Evolutionary conservation across 129 eudicot genomes (phyloP).

Genomic region (Chrysanthemum makinoi): DNA sequence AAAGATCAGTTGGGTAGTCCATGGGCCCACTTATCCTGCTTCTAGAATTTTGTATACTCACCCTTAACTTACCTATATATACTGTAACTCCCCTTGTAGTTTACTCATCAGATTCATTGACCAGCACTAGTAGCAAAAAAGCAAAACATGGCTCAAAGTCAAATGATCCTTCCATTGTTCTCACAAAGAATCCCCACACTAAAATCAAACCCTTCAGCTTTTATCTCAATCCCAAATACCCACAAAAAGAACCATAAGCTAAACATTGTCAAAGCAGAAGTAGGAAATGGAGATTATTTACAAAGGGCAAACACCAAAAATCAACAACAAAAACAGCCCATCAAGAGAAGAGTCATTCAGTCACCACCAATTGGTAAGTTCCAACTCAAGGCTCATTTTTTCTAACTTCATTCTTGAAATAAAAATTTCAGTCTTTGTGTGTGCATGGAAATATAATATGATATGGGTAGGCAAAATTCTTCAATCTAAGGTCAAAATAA

Average conservation of each 20-base stretch:
- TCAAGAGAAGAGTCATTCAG: slow-evolving; percentile 40
- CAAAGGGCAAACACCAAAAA: slow-evolving; percentile 41
- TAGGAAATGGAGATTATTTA: slow-evolving; percentile 54
- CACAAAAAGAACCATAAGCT: slow-evolving; percentile 16
- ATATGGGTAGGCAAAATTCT: neutral
- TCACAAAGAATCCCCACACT: slow-evolving; percentile 22
- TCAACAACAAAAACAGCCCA: slow-evolving; percentile 43
- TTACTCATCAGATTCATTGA: neutral
- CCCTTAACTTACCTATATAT: slow-evolving; percentile 39
- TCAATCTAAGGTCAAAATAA: neutral
- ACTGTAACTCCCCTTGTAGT: neutral
- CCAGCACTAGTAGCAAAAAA: neutral
- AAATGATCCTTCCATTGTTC: slow-evolving; percentile 33
- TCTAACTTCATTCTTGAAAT: neutral
- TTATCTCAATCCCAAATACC: slow-evolving; percentile 12
- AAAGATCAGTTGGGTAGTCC: slow-evolving; percentile 9
- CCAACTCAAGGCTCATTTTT: neutral
- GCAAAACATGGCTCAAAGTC: slow-evolving; percentile 46
- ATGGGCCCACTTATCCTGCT: slow-evolving; percentile 1
- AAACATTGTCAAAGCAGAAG: slow-evolving; percentile 35
- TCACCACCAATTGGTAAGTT: slow-evolving; percentile 57
- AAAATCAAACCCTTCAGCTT: slow-evolving; percentile 19
- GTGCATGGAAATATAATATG: neutral
- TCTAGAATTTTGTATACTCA: slow-evolving; percentile 39
- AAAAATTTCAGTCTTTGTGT: neutral